Evolutionary conservation across 2,329 filamentous ascomycete species (phyloP), one percentile per base, ranked within the genome.

Genomic region (Verticillium klebahnii): DNA sequence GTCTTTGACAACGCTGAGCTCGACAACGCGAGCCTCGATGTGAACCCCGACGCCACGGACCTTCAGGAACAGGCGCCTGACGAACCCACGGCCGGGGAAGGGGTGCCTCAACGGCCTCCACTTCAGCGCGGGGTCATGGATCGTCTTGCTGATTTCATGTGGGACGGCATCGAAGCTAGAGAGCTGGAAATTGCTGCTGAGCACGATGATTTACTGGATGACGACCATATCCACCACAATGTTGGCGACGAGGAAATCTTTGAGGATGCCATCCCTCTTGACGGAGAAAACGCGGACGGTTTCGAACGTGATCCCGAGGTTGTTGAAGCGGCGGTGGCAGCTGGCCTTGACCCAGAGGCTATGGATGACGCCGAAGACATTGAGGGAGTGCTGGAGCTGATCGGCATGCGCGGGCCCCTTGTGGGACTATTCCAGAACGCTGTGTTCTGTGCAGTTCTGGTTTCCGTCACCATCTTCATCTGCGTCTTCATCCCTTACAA

Each of bases 321-420:
- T 1, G 79, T 85, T 25, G 86, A 86, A 59, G 89, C 84, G 55
- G 88, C 85, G n/a, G 83, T 83, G 23, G 86, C 85, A 57, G 87
- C 85, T 17, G 90, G 84, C 9, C 78, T 94, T 39, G 92, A 97
- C 60, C 83, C 86, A 60, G 89, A 91, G 67, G 89, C 88, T 11
- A 84, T 92, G 52, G 91, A 93, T 54, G 90, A 97, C 67, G 91
- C 91, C 11, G 95, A 99, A 75, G 95, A 99, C 71, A 87, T 99
- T 17, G 95, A 99, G 72, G 95, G 95, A 0, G 91, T 99, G 59
- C 88, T 99, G 80, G 95, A 99, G 73, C 85, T 99, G 17, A 90
- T 99, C 63, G 95, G 95, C 40, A 96, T 99, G 90, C 92, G 96
- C 70, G 95, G 95, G 0, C 95, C 95, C 0, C 82, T 99, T 3